phyloP scores from a whole-genome alignment of 2,329 filamentous ascomycete genomes.

The Anthostomella pinea region DNA sequence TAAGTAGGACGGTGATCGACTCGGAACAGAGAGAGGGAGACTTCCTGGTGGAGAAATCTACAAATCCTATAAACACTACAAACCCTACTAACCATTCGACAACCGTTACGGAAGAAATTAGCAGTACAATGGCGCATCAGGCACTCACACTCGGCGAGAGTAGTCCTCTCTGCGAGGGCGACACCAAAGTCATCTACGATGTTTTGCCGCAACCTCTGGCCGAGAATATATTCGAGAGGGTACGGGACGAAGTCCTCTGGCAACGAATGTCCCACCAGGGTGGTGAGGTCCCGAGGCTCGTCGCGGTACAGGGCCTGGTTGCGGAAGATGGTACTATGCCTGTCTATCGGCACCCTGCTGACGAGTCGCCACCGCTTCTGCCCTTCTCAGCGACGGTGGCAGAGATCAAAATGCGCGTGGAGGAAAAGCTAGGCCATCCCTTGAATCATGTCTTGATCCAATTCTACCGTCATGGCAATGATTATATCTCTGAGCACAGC shows the following conservation, averaged over 20 bases:
- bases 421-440: constrained; percentile 70
- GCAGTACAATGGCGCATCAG: constrained; percentile 12
- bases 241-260: constrained; percentile 78
- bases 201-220: constrained; percentile 59
- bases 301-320: constrained; percentile 80
- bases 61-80: constrained; percentile 22
- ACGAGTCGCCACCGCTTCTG: constrained; percentile 76
- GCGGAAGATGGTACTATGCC: constrained; percentile 70
- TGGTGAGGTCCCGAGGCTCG: constrained; percentile 85
- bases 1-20: constrained; percentile 11
- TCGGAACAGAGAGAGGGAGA: too few species aligned
- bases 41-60: too few species aligned
- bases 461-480: constrained; percentile 81
- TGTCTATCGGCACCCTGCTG: constrained; percentile 91
- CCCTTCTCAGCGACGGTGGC: constrained; percentile 73
- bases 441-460: constrained; percentile 94
- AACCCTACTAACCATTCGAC: constrained; percentile 12
- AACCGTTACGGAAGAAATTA: constrained; percentile 5
- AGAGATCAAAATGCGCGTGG: constrained; percentile 64
- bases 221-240: constrained; percentile 62
- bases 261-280: constrained; percentile 90
- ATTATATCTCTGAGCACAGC: constrained; percentile 94
- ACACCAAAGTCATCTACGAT: constrained; percentile 71
- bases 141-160: constrained; percentile 25
- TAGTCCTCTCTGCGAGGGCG: constrained; percentile 70